Evolutionary conservation across 192 early-diverging fungal species (phyloP).

Genomic region (Coemansia umbellata): DNA sequence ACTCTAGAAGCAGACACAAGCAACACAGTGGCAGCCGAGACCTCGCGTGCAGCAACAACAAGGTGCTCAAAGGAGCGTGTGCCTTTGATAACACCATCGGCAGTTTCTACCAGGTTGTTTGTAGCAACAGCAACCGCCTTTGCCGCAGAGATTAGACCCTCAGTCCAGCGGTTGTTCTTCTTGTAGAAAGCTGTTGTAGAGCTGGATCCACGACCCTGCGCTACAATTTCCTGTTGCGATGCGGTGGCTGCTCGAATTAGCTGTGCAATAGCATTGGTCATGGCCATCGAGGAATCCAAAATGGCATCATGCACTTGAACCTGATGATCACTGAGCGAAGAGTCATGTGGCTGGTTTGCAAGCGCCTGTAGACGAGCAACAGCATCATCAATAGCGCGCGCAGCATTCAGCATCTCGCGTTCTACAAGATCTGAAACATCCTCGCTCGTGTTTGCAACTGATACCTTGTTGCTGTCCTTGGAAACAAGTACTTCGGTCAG

Average conservation of each 20-base stretch:
- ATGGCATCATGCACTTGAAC: conserved; percentile 90
- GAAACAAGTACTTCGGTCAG: conserved; percentile 74
- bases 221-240: conserved; percentile 96
- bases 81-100: conserved; percentile 91
- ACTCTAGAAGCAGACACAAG: conserved; percentile 94
- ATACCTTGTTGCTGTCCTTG: conserved; percentile 48
- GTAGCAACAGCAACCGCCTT: conserved; percentile 94
- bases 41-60: conserved; percentile 96
- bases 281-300: conserved; percentile 82
- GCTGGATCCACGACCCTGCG: conserved; percentile 78
- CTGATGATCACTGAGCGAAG: conserved; percentile 64
- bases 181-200: conserved; percentile 93
- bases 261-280: conserved; percentile 92
- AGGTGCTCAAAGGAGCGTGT: conserved; percentile 90
- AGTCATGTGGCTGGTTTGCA: conserved; percentile 71
- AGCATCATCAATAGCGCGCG: conserved; percentile 89
- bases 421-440: conserved; percentile 92
- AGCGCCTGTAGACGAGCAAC: conserved; percentile 75
- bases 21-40: conserved; percentile 93
- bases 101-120: conserved; percentile 85
- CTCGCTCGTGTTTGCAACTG: conserved; percentile 51
- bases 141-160: conserved; percentile 95
- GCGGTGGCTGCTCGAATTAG: conserved; percentile 92
- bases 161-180: conserved; percentile 99
- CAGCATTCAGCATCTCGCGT: conserved; percentile 88